Base-by-base conservation (phyloP, 805 yeast genomes). In the Monosporozyma aerobia region DNA sequence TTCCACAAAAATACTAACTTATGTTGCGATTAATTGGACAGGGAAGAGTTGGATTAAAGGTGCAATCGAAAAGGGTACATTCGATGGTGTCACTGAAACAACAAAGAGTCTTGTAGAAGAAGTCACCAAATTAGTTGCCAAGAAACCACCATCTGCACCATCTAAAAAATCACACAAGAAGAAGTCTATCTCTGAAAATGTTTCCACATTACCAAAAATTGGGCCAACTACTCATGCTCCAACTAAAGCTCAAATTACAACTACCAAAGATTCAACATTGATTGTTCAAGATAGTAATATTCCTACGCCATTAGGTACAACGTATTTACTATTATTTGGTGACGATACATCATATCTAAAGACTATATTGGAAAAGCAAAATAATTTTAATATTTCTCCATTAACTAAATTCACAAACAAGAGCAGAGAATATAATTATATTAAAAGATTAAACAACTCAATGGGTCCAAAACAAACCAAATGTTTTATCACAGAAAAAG, bases 31-130 rank as follows among this genome's bases (percentile, higher is more conserved):
- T 46, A 79, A 80, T 52, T 87, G 95, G 95, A 69, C 82, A 0
- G 87, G 83, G 7, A 83, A 82, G 57, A 82, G 89, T 47, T 85
- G 92, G 90, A 78, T 87, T 55, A 85, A 83, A 63, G 78, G 82
- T 25, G 84, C 88, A 0, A 81, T 87, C 54, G 94, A 87, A 62
- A 83, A 77, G 53, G 89, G 87, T 51, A 75, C 90, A 1, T 78
- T 82, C 57, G 80, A 81, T 43, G 94, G 92, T 9, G 90, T 87
- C 55, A 78, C 78, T 52, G 82, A 80, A 6, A 77, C 85, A 0
- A 72, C 83, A 19, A 68, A 67, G 14, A 70, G 72, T 2, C 56
- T 82, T 59, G 69, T 80, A 7, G 72, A 69, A 10, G 80, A 77
- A 51, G 57, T 85, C 44, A 76, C 71, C 55, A 67, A 65, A 23